Conservation (phyloP, 345 rosid genomes). For the Populus deltoides region DNA sequence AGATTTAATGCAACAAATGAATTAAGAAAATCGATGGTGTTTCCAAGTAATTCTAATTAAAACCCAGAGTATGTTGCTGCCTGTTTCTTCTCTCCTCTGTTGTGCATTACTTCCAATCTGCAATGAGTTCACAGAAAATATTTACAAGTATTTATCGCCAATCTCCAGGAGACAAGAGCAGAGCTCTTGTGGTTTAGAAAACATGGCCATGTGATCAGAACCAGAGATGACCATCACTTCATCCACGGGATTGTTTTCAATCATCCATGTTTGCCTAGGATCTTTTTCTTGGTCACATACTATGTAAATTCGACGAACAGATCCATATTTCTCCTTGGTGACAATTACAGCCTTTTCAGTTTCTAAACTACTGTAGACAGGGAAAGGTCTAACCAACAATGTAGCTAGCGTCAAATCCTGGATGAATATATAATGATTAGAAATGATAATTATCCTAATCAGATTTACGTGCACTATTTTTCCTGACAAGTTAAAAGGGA, state of each 20-base stretch:
- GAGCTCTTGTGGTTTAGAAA: conserved; percentile 32
- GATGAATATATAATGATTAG: neutral
- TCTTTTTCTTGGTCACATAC: conserved; percentile 29
- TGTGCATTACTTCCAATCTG: too few species aligned
- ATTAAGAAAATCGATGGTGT: too few species aligned
- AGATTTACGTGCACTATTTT: neutral
- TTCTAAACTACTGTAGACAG: neutral
- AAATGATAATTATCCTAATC: neutral
- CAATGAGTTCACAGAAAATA: neutral
- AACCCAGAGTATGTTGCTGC: too few species aligned
- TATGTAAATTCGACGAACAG: conserved; percentile 29
- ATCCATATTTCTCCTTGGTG: conserved; percentile 28
- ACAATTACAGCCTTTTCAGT: neutral
- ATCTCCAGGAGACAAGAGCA: conserved; percentile 28
- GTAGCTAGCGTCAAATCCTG: conserved; percentile 40
- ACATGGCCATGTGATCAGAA: conserved; percentile 48
- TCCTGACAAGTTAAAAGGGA: neutral
- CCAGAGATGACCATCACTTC: conserved; percentile 31
- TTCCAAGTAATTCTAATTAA: too few species aligned
- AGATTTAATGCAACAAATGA: neutral
- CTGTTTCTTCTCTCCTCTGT: too few species aligned
- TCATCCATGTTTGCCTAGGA: conserved; percentile 33
- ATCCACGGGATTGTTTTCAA: conserved; percentile 29
- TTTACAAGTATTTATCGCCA: conserved; percentile 19
- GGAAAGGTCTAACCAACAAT: conserved; percentile 24